phyloP scores from a whole-genome alignment of 345 rosid species.

The Citropsis articulata region DNA sequence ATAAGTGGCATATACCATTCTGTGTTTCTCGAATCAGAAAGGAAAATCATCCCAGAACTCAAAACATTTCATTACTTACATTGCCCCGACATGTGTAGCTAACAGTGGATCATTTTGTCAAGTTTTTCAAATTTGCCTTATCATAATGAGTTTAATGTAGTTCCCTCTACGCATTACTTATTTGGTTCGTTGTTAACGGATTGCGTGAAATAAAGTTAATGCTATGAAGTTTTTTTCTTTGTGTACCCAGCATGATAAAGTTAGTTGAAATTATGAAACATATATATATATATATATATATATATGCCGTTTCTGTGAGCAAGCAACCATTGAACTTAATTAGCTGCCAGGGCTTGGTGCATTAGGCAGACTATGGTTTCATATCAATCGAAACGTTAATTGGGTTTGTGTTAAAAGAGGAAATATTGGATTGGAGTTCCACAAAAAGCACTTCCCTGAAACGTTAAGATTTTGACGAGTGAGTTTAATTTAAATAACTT shows the following conservation, averaged over 20 bases:
- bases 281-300: no score
- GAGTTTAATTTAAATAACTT: no score
- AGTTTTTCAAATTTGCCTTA: neutral
- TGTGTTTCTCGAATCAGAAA: constrained; percentile 15
- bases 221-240: neutral
- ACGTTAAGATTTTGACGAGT: no score
- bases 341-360: neutral
- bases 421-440: neutral
- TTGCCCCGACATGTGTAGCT: constrained; percentile 8
- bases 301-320: no score
- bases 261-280: neutral
- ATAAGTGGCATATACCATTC: neutral
- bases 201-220: neutral
- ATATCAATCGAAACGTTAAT: neutral
- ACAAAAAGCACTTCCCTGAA: neutral
- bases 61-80: constrained; percentile 14
- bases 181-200: neutral
- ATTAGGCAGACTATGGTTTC: neutral
- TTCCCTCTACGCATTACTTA: neutral
- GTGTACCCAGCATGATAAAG: neutral
- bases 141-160: neutral
- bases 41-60: constrained; percentile 10
- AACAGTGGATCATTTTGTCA: neutral
- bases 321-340: no score
- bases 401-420: neutral